Percentiles rank a stretch among this genome's conserved stretches.
Conservation (phyloP, 2,329 filamentous ascomycete species). For the Magnaporthiopsis rhizophila region DNA sequence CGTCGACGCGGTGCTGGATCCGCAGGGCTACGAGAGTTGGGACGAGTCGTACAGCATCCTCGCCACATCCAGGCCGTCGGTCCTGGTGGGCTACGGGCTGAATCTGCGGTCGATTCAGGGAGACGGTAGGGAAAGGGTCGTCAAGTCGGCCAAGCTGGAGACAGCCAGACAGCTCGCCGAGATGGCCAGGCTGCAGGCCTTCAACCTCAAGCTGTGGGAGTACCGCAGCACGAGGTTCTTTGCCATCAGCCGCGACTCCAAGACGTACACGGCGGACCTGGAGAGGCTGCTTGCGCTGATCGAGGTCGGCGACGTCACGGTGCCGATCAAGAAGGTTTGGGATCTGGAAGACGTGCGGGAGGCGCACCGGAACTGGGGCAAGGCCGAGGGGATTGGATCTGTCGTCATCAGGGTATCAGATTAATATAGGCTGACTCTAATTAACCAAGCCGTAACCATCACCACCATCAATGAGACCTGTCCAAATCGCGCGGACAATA, state of each 20-base stretch:
- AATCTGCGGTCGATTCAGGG: slow-evolving; percentile 23
- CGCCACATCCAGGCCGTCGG: slow-evolving; percentile 10
- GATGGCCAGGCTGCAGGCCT: slow-evolving; percentile 26
- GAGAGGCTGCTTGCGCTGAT: slow-evolving; percentile 23
- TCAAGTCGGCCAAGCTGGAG: slow-evolving; percentile 16
- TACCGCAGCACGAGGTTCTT: slow-evolving; percentile 27
- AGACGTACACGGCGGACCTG: slow-evolving; percentile 24
- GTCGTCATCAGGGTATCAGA: slow-evolving; percentile 20
- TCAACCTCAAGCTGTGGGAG: slow-evolving; percentile 13
- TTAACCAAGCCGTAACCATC: no score
- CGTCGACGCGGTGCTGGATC: slow-evolving; percentile 38
- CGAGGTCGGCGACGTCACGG: slow-evolving; percentile 22
- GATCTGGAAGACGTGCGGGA: slow-evolving; percentile 30
- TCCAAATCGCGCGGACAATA: no score
- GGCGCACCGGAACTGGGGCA: slow-evolving; percentile 29
- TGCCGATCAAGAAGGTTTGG: slow-evolving; percentile 32
- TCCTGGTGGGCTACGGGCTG: slow-evolving; percentile 30
- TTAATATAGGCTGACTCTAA: no score
- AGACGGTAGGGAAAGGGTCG: no score
- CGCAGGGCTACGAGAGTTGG: slow-evolving; percentile 41
- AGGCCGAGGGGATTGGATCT: slow-evolving; percentile 26
- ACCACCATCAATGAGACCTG: no score
- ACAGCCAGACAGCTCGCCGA: slow-evolving; percentile 18
- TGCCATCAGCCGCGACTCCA: slow-evolving; percentile 25
- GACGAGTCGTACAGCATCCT: slow-evolving; percentile 41